phyloP scores from a whole-genome alignment of 441 rosid species.

The Mallotus repandus region DNA sequence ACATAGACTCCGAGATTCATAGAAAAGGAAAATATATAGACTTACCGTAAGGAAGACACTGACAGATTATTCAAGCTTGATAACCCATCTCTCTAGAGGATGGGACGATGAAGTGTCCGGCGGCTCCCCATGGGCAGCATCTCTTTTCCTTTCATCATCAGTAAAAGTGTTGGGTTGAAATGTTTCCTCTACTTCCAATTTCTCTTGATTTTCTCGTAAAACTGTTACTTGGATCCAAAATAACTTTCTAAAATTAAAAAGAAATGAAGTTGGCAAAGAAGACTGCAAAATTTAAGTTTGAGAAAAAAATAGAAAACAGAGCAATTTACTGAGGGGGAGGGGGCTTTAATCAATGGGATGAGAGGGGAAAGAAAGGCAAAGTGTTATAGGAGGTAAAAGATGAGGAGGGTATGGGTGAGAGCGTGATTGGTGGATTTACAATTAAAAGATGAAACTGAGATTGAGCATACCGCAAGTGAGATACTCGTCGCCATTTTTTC shows the following conservation, averaged over 20 bases:
- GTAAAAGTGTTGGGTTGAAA: constrained; percentile 45
- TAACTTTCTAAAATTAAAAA: constrained; percentile 32
- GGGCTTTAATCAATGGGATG: constrained; percentile 2
- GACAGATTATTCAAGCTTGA: constrained; percentile 71
- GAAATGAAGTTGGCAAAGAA: not conserved
- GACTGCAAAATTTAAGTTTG: not conserved
- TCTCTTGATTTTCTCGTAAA: constrained; percentile 60
- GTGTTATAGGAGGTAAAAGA: constrained; percentile 9
- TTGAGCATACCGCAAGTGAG: constrained; percentile 29
- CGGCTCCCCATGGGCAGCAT: constrained; percentile 25
- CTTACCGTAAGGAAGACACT: constrained; percentile 78
- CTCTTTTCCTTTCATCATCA: constrained; percentile 30
- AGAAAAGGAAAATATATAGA: not conserved
- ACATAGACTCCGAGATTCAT: too few species aligned
- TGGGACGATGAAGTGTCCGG: constrained; percentile 14
- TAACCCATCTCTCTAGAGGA: constrained; percentile 44
- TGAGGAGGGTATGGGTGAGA: not conserved
- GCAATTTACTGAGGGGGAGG: not conserved
- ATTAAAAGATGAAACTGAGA: constrained; percentile 18
- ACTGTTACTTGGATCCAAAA: constrained; percentile 49
- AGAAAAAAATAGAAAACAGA: not conserved
- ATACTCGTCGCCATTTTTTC: constrained; percentile 31
- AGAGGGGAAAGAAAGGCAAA: constrained; percentile 1
- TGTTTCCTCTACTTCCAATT: constrained; percentile 65
- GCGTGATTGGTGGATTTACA: not conserved